phyloP scores from a whole-genome alignment of 2,329 filamentous ascomycete genomes.

The Trichoderma arundinaceum region DNA sequence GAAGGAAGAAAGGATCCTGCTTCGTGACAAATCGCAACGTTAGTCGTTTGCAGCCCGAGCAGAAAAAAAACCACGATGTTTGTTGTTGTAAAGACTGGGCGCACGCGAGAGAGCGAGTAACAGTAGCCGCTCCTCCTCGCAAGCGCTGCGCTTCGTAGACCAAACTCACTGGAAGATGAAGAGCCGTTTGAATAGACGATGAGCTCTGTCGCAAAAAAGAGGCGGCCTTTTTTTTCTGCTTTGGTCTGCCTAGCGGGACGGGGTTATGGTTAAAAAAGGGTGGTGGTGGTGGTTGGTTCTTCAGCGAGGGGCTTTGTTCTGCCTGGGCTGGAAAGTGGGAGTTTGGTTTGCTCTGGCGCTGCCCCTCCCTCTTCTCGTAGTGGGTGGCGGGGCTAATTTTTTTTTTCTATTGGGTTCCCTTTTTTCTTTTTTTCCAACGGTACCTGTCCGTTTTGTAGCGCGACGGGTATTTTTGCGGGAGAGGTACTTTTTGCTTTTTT shows the following conservation, averaged over 20 bases:
- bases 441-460: too few species aligned
- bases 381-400: background rate
- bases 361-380: background rate
- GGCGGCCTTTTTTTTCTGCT: background rate
- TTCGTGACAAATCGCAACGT: conserved; percentile 15
- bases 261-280: conserved; percentile 1
- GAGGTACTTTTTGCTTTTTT: too few species aligned
- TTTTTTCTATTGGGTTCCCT: conserved; percentile 1
- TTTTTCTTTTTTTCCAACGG: background rate
- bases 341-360: background rate
- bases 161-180: background rate
- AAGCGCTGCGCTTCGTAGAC: background rate
- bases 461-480: too few species aligned
- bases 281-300: background rate
- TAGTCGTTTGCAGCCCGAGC: conserved; percentile 16
- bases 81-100: background rate
- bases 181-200: background rate
- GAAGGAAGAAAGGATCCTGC: conserved; percentile 6
- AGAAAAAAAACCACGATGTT: background rate
- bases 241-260: conserved; percentile 12
- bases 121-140: background rate
- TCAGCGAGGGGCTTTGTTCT: background rate
- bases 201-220: background rate
- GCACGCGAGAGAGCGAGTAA: background rate
- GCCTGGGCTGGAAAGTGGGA: conserved; percentile 10